These are phyloP conservation scores for Reutealis trisperma DNA, from an alignment of 345 rosid species.

Conservation along the genomic window DNA sequence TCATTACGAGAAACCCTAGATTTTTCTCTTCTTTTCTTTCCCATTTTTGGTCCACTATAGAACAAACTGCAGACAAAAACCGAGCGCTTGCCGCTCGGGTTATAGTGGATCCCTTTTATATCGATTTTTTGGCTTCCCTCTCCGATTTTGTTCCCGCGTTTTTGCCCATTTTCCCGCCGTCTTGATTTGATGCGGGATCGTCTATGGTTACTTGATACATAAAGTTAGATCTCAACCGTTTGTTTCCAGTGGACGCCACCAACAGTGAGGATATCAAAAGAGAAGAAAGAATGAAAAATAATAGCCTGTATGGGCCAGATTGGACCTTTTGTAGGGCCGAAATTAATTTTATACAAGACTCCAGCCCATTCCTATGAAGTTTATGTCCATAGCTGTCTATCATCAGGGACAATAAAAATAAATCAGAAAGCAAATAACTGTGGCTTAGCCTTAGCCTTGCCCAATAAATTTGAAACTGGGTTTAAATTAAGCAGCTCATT, in stretches of 20 bases:
- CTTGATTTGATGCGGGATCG: not conserved
- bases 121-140: not conserved
- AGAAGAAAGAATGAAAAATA: no score
- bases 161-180: conserved; percentile 5
- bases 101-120: not conserved
- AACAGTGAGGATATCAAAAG: no score
- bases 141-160: conserved; percentile 1
- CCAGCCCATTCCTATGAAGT: no score
- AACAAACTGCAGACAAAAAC: not conserved
- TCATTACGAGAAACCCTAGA: conserved; percentile 48
- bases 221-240: not conserved
- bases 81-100: no score
- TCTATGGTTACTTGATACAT: not conserved
- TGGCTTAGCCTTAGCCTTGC: no score
- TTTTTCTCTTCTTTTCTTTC: conserved; percentile 50
- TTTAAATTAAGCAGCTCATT: no score
- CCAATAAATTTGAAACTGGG: no score
- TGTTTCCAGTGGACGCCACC: not conserved
- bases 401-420: no score
- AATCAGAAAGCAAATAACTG: no score
- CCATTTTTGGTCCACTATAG: conserved; percentile 36
- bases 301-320: not conserved
- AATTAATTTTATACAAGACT: no score
- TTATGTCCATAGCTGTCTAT: no score
- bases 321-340: not conserved